Conservation (phyloP, 2,329 filamentous ascomycete species). For the Aureobasidium sp. region DNA sequence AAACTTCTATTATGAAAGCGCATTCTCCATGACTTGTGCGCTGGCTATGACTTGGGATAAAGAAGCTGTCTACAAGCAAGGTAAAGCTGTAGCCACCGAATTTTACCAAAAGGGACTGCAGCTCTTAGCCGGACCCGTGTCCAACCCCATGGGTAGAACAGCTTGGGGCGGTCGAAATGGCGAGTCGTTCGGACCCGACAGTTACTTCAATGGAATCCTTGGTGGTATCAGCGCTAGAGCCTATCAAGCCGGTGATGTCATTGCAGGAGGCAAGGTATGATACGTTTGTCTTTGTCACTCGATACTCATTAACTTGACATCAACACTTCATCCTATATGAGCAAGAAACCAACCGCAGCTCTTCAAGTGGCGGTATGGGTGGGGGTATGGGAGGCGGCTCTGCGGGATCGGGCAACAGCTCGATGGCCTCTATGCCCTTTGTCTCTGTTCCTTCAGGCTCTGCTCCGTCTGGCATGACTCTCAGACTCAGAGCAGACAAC, state of each 20-base stretch:
- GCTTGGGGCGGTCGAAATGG: constrained; percentile 35
- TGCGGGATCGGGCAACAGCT: not conserved
- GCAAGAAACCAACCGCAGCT: constrained; percentile 38
- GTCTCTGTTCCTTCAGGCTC: not conserved
- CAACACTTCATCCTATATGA: constrained; percentile 53
- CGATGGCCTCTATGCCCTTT: not conserved
- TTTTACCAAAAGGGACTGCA: constrained; percentile 15
- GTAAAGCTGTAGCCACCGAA: constrained; percentile 38
- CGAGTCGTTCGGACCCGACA: constrained; percentile 34
- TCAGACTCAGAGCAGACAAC: not conserved
- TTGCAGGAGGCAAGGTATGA: constrained; percentile 30
- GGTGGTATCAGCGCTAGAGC: constrained; percentile 33
- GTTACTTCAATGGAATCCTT: constrained; percentile 35
- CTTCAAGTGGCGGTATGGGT: not conserved
- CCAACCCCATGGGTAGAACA: constrained; percentile 35
- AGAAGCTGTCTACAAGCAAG: constrained; percentile 42
- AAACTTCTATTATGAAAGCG: constrained; percentile 38
- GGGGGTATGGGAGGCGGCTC: not conserved
- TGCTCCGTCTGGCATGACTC: not conserved
- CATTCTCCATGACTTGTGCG: constrained; percentile 27
- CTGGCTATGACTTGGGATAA: constrained; percentile 32
- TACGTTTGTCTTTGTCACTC: not conserved
- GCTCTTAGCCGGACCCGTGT: constrained; percentile 15
- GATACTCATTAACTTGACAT: not conserved
- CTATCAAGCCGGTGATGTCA: constrained; percentile 34